Base-by-base conservation (phyloP, 208 protist genomes). In the Phytomonas sp. region DNA sequence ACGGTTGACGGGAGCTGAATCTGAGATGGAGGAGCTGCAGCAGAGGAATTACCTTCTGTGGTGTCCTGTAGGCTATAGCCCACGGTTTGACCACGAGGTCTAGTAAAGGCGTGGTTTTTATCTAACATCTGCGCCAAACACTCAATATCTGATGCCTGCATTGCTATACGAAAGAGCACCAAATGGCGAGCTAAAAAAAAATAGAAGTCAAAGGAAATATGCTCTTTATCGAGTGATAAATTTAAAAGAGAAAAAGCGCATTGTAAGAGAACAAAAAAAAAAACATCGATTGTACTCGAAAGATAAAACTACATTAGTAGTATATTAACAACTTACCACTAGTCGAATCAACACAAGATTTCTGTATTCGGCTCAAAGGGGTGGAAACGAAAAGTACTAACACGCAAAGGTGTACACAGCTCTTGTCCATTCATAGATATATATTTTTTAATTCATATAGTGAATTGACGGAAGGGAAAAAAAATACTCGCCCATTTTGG, bases 1-100 rank as follows among this genome's bases (percentile, higher is more conserved):
- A 89, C 90, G 7, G 80, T 91, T 13, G 87, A 63, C 9, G 90
- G 90, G n/a, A 95, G 72, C n/a, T 82, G 67, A 63, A 95, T 73
- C 33, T 68, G 72, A 20, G 73, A 67, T 0, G 88, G 83, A 66
- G 32, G 37, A n/a, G 29, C 4, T 34, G 71, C 61, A 9, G 31
- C 37, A 20, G 66, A 33, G 0, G 70, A 36, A 20, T 33, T 46
- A 15, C 66, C 46, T 36, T 71, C 28, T 7, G 70, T 46, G 53
- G 64, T 71, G 29, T 73, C 78, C 43, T 91, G 74, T 11, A 91
- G 74, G 62, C 85, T 92, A 76, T 85, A 95, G 23, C 90, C 90
- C 8, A 82, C 83, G 8, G 46, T 72, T 69, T 95, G 90, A 4
- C 84, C 80, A 20, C 72, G 71, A 13, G 90, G 90, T 23, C 87